Evolutionary conservation across 2,329 filamentous ascomycete genomes (phyloP).

Genomic region (Fusarium redolens): DNA sequence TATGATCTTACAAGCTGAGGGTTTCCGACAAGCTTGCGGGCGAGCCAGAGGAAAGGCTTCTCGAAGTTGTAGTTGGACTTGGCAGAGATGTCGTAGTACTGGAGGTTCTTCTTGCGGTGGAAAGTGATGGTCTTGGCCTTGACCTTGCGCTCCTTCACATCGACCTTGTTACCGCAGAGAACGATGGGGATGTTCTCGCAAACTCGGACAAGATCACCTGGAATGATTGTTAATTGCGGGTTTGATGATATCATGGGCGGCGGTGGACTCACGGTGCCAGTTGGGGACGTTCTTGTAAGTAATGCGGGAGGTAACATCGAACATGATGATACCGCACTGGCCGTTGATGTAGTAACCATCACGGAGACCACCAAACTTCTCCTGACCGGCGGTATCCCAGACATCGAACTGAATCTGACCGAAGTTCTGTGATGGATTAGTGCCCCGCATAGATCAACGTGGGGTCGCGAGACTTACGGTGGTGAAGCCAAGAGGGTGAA

Average conservation of each 20-base stretch:
- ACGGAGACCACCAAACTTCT: slow-evolving; percentile 99
- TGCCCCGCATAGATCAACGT: slow-evolving; percentile 37
- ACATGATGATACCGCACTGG: slow-evolving; percentile 99
- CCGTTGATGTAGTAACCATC: slow-evolving; percentile 99
- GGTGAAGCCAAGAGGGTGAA: slow-evolving; percentile 97
- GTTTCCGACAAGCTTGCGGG: slow-evolving; percentile 98
- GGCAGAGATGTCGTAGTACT: slow-evolving; percentile 99
- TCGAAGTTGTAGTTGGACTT: slow-evolving; percentile 99
- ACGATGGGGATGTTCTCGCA: slow-evolving; percentile 99
- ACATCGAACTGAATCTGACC: slow-evolving; percentile 98
- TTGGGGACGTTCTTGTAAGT: slow-evolving; percentile 99
- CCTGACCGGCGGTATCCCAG: slow-evolving; percentile 98
- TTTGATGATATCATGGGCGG: background rate
- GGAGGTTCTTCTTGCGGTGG: slow-evolving; percentile 99
- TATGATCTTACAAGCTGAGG: slow-evolving; percentile 54
- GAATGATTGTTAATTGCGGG: slow-evolving; percentile 30
- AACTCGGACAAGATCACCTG: slow-evolving; percentile 97
- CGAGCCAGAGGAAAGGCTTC: slow-evolving; percentile 99
- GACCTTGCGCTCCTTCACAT: slow-evolving; percentile 99
- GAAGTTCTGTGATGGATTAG: slow-evolving; percentile 75
- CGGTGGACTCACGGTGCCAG: slow-evolving; percentile 92
- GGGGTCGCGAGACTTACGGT: slow-evolving; percentile 76
- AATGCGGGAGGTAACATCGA: slow-evolving; percentile 98
- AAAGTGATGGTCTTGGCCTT: slow-evolving; percentile 99
- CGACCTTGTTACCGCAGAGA: slow-evolving; percentile 98